These are phyloP conservation scores for Aspergillus ellipticus DNA, from an alignment of 495 filamentous ascomycete species.

Conservation along the genomic window DNA sequence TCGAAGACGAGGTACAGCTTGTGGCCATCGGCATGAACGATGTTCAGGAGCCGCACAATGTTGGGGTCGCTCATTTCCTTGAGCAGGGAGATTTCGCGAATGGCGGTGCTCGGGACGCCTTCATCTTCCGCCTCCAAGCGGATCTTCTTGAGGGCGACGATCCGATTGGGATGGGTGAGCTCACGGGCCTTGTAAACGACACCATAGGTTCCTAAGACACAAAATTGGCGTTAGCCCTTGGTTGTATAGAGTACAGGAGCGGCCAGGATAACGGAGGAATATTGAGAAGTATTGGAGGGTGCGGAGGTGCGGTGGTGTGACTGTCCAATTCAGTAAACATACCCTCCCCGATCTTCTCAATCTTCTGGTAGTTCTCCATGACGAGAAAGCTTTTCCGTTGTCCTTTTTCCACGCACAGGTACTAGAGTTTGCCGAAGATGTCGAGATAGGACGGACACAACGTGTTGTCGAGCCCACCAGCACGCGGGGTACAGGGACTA, in stretches of 20 bases:
- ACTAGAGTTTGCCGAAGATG: neutral
- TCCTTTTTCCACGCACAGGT: constrained; percentile 11
- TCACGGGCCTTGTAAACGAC: constrained; percentile 92
- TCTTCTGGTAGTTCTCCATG: constrained; percentile 99
- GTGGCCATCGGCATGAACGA: constrained; percentile 94
- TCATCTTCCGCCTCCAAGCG: constrained; percentile 97
- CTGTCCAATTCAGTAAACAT: constrained; percentile 16
- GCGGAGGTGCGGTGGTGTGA: no score
- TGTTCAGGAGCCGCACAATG: constrained; percentile 88
- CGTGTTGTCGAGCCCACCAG: constrained; percentile 8
- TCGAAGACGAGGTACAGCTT: constrained; percentile 96
- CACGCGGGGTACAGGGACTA: constrained; percentile 16
- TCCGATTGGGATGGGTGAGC: constrained; percentile 68
- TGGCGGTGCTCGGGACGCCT: constrained; percentile 92
- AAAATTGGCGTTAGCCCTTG: neutral
- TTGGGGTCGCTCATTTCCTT: constrained; percentile 98
- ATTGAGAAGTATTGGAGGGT: no score
- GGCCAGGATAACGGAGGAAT: no score
- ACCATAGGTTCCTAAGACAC: constrained; percentile 72
- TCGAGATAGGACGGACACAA: neutral
- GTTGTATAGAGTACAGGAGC: no score
- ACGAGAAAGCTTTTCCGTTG: constrained; percentile 9
- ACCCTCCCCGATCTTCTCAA: constrained; percentile 99
- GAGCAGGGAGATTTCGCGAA: constrained; percentile 91
- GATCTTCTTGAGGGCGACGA: constrained; percentile 97